These are phyloP conservation scores for Kokia cookei DNA, from an alignment of 441 rosid species.

Conservation along the genomic window DNA sequence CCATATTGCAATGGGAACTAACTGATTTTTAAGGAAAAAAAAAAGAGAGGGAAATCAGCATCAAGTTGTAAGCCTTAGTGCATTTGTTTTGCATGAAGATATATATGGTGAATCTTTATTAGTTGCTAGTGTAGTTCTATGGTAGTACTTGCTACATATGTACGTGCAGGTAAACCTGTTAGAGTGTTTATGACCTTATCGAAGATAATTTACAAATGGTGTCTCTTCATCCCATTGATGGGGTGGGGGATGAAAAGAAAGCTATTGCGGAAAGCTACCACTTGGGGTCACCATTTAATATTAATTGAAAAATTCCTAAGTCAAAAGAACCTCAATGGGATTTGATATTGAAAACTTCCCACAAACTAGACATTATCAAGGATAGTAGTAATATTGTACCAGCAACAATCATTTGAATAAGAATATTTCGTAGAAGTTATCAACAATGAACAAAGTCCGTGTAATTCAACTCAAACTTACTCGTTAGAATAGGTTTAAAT, in stretches of 20 bases:
- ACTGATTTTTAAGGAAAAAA: background rate
- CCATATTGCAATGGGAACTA: background rate
- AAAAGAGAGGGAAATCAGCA: background rate
- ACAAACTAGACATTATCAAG: background rate
- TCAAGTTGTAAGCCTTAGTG: background rate
- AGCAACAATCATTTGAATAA: background rate
- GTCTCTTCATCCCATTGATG: constrained; percentile 13
- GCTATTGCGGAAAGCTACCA: background rate
- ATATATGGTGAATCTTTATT: background rate
- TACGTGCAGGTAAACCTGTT: background rate
- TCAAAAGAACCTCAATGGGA: background rate
- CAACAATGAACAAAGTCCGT: no score
- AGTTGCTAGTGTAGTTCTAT: background rate
- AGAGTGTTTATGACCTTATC: background rate
- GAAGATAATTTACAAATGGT: background rate
- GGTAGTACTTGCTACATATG: background rate
- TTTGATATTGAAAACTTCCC: background rate
- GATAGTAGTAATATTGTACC: background rate
- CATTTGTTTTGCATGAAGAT: background rate
- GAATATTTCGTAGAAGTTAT: no score
- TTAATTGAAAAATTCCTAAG: no score
- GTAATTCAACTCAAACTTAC: no score
- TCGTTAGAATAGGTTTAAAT: no score
- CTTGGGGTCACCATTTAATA: no score
- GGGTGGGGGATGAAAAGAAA: background rate